These are phyloP conservation scores for Macadamia integrifolia DNA, from an alignment of 164 flowering plant genomes.

Conservation along the genomic window DNA sequence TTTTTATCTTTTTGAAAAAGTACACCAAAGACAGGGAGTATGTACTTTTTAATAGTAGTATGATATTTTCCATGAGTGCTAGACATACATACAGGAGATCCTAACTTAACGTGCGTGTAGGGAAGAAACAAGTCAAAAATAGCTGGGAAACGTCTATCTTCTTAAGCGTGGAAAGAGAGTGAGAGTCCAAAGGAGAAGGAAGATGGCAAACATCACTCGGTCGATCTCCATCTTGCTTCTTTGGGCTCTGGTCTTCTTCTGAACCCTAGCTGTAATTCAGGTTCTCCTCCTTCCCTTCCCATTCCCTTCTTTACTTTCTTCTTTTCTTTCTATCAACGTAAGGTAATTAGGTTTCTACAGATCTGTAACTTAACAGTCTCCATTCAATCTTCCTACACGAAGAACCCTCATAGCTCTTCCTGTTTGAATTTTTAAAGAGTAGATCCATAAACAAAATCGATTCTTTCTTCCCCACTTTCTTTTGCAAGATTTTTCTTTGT, in stretches of 20 bases:
- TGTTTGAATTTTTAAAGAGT: not conserved
- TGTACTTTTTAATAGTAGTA: no score
- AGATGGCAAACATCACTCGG: constrained; percentile 27
- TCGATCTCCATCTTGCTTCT: constrained; percentile 22
- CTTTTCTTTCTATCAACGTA: no score
- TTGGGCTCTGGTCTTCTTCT: constrained; percentile 31
- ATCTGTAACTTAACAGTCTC: not conserved
- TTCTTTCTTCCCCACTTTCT: not conserved
- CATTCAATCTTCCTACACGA: not conserved
- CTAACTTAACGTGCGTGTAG: no score
- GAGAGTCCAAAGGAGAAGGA: not conserved
- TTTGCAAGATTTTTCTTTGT: constrained; percentile 7
- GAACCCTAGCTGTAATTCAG: constrained; percentile 47
- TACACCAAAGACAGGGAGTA: no score
- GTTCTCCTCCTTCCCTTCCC: constrained; percentile 14
- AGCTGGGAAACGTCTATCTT: no score
- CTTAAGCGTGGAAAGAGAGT: no score
- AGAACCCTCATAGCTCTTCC: no score
- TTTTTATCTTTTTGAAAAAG: no score
- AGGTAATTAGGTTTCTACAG: not conserved
- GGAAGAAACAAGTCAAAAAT: no score
- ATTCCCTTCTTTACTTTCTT: not conserved
- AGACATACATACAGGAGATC: no score
- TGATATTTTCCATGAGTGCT: no score
- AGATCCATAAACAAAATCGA: not conserved